Conservation (phyloP, 768 basidiomycete species). For the Pleurotus platypus region DNA sequence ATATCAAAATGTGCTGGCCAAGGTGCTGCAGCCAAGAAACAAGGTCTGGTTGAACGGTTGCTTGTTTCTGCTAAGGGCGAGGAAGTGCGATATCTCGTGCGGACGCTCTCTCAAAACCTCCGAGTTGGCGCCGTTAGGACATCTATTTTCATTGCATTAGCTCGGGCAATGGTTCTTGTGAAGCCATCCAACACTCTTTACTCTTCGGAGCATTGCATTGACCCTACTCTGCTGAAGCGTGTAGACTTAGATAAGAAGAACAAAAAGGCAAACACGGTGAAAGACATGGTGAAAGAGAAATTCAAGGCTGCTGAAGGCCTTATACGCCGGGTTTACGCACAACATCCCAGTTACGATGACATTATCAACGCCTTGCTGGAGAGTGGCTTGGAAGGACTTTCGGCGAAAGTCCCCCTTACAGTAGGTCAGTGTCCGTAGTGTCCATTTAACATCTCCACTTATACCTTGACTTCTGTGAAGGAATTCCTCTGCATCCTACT, state of each 20-base stretch:
- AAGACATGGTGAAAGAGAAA: constrained; percentile 33
- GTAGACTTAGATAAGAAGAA: constrained; percentile 17
- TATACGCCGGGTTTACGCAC: constrained; percentile 69
- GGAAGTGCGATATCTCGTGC: constrained; percentile 79
- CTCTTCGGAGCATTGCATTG: constrained; percentile 19
- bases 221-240: constrained; percentile 21
- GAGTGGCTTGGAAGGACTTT: constrained; percentile 56
- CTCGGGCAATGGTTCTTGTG: constrained; percentile 71
- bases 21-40: constrained; percentile 75
- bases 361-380: constrained; percentile 61
- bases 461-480: constrained; percentile 22
- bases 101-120: constrained; percentile 70
- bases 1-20: constrained; percentile 69
- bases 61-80: constrained; percentile 85
- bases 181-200: constrained; percentile 26
- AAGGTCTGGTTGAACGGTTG: constrained; percentile 73
- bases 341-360: constrained; percentile 74
- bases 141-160: constrained; percentile 76
- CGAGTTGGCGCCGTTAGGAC: constrained; percentile 88
- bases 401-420: constrained; percentile 57
- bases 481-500: constrained; percentile 82
- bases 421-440: constrained; percentile 50
- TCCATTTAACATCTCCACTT: not conserved
- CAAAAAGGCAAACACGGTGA: constrained; percentile 24
- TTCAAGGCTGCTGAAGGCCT: constrained; percentile 59